phyloP scores from a whole-genome alignment of 2,329 filamentous ascomycete genomes.

The Pseudonectria foliicola region DNA sequence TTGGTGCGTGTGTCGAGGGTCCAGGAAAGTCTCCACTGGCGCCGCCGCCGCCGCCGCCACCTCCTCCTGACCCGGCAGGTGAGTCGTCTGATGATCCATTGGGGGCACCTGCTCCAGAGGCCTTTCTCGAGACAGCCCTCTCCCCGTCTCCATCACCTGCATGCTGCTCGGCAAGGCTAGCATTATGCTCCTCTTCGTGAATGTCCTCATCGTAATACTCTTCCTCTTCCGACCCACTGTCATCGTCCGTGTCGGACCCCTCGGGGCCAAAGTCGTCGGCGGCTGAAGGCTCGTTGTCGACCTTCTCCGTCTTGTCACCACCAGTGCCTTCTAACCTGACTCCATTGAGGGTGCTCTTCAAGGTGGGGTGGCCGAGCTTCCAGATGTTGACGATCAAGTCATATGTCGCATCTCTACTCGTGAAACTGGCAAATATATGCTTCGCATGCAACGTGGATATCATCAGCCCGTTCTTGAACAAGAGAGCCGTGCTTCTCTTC shows the following conservation, averaged over 20 bases:
- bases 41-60: too few species aligned
- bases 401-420: slow-evolving; percentile 91
- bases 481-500: slow-evolving; percentile 88
- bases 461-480: slow-evolving; percentile 96
- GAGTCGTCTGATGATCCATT: slow-evolving; percentile 44
- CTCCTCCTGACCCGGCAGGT: slow-evolving; percentile 33
- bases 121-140: slow-evolving; percentile 61
- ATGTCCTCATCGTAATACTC: slow-evolving; percentile 62
- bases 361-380: slow-evolving; percentile 89
- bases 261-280: slow-evolving; percentile 40
- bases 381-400: slow-evolving; percentile 97
- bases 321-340: slow-evolving; percentile 73
- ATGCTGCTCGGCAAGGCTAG: slow-evolving; percentile 48
- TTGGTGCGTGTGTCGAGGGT: slow-evolving; percentile 71
- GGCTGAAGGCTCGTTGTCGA: slow-evolving; percentile 42
- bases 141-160: slow-evolving; percentile 47
- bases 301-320: slow-evolving; percentile 87
- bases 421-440: slow-evolving; percentile 91
- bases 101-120: slow-evolving; percentile 47
- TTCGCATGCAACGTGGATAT: slow-evolving; percentile 93
- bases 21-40: slow-evolving; percentile 82
- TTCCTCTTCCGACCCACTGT: slow-evolving; percentile 58
- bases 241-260: slow-evolving; percentile 49
- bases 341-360: slow-evolving; percentile 87
- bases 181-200: slow-evolving; percentile 72